Evolutionary conservation across 2,329 filamentous ascomycete species (phyloP).

Genomic region (Arthrobotrys conoides): DNA sequence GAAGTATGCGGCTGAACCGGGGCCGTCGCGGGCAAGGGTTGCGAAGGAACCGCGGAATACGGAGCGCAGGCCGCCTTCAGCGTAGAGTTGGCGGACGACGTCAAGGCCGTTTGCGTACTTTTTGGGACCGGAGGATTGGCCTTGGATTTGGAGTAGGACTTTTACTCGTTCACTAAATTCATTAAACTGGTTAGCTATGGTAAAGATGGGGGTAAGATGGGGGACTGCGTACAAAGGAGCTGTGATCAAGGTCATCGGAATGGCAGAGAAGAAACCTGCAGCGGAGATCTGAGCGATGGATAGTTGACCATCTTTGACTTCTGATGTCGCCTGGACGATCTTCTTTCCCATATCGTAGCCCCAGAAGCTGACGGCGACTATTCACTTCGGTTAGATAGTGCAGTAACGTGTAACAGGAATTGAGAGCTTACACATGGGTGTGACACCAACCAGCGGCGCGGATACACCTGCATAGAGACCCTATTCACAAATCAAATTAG

Average conservation of each 20-base stretch:
- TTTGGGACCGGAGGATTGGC: slow-evolving; percentile 91
- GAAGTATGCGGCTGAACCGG: slow-evolving; percentile 94
- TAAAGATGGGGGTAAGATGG: not conserved
- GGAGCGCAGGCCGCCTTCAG: slow-evolving; percentile 87
- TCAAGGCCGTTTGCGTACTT: slow-evolving; percentile 89
- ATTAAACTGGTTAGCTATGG: not conserved
- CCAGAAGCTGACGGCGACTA: slow-evolving; percentile 81
- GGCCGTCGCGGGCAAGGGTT: slow-evolving; percentile 92
- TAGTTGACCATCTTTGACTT: slow-evolving; percentile 77
- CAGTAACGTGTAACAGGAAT: not conserved
- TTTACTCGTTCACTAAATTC: slow-evolving; percentile 85
- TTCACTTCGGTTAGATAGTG: not conserved
- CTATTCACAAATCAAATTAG: slow-evolving; percentile 66
- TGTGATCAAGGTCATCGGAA: slow-evolving; percentile 98
- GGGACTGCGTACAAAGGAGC: slow-evolving; percentile 78
- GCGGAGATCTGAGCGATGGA: slow-evolving; percentile 88
- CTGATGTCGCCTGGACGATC: slow-evolving; percentile 79
- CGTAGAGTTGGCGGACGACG: slow-evolving; percentile 93
- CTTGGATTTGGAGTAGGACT: slow-evolving; percentile 97
- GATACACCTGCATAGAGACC: slow-evolving; percentile 97
- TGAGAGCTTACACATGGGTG: slow-evolving; percentile 90
- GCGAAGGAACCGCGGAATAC: slow-evolving; percentile 93
- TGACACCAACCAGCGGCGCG: slow-evolving; percentile 93
- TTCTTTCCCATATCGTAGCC: slow-evolving; percentile 96
- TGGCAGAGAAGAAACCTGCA: slow-evolving; percentile 96